Evolutionary conservation across 2,329 filamentous ascomycete genomes (phyloP).

Genomic region (Fusarium sp.): DNA sequence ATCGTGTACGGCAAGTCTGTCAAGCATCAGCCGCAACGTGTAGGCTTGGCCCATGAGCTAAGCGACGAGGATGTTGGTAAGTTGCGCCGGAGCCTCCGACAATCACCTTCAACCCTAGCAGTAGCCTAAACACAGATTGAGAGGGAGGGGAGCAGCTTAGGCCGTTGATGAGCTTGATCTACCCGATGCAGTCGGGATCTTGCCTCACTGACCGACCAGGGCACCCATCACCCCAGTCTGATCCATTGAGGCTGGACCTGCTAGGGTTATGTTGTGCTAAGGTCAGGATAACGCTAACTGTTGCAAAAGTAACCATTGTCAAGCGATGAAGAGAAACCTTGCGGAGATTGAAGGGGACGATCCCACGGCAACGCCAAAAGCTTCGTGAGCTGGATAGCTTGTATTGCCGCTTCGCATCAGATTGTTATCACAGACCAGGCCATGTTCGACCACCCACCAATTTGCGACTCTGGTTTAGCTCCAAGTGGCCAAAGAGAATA

Average conservation of each 20-base stretch:
- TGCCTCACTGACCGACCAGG: slow-evolving; percentile 36
- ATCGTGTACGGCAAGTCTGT: slow-evolving; percentile 98
- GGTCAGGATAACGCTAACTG: slow-evolving; percentile 47
- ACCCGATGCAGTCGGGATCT: slow-evolving; percentile 45
- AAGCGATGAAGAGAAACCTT: slow-evolving; percentile 74
- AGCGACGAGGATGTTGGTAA: slow-evolving; percentile 97
- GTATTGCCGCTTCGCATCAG: slow-evolving; percentile 43
- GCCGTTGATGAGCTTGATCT: slow-evolving; percentile 38
- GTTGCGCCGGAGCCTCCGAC: slow-evolving; percentile 53
- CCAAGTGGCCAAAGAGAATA: slow-evolving; percentile 32
- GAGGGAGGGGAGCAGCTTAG: slow-evolving; percentile 27
- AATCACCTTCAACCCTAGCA: slow-evolving; percentile 23
- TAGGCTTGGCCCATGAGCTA: slow-evolving; percentile 91
- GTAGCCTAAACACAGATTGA: slow-evolving; percentile 25
- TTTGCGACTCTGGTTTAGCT: slow-evolving; percentile 32
- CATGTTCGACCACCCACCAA: slow-evolving; percentile 33
- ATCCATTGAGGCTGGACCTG: slow-evolving; percentile 24
- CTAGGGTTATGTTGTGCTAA: slow-evolving; percentile 30
- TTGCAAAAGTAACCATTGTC: slow-evolving; percentile 67
- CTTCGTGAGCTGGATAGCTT: slow-evolving; percentile 38
- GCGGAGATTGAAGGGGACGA: slow-evolving; percentile 44
- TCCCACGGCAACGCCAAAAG: slow-evolving; percentile 40
- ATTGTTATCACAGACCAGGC: slow-evolving; percentile 40
- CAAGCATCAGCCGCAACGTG: slow-evolving; percentile 97
- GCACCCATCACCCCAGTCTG: slow-evolving; percentile 31